Conservation (phyloP, 306 rosid genomes). For the Lathyrus aphaca region DNA sequence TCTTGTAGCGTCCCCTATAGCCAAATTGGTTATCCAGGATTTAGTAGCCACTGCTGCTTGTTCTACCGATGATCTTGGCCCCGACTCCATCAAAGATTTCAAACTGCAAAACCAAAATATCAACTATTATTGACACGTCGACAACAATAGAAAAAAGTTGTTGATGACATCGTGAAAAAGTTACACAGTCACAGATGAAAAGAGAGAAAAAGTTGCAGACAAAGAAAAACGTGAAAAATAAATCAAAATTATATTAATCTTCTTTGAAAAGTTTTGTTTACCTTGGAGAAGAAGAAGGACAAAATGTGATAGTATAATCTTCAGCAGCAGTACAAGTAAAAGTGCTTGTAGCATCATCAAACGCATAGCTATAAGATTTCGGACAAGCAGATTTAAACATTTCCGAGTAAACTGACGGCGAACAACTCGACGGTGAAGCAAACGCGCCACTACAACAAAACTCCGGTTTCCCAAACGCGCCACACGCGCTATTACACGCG, state of each 20-base stretch:
- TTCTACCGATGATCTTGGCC: slow-evolving; percentile 45
- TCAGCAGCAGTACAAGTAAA: slow-evolving; percentile 71
- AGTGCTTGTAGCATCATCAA: slow-evolving; percentile 74
- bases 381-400: slow-evolving; percentile 86
- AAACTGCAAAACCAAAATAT: slow-evolving; percentile 45
- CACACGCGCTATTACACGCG: slow-evolving; percentile 87
- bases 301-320: slow-evolving; percentile 76
- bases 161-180: not conserved
- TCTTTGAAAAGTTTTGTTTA: slow-evolving; percentile 16
- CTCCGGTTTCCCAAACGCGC: slow-evolving; percentile 71
- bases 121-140: not conserved
- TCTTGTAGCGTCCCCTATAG: slow-evolving; percentile 54
- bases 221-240: not conserved
- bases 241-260: not conserved
- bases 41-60: slow-evolving; percentile 57
- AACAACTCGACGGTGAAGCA: slow-evolving; percentile 61
- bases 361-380: slow-evolving; percentile 78
- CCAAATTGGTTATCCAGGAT: slow-evolving; percentile 79
- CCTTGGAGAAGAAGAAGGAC: slow-evolving; percentile 74
- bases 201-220: not conserved
- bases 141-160: not conserved
- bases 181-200: not conserved
- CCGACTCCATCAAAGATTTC: slow-evolving; percentile 57
- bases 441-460: slow-evolving; percentile 77
- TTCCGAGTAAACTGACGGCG: slow-evolving; percentile 68